Evolutionary conservation across 2,329 filamentous ascomycete genomes (phyloP).

Genomic region (Daldinia sp.): DNA sequence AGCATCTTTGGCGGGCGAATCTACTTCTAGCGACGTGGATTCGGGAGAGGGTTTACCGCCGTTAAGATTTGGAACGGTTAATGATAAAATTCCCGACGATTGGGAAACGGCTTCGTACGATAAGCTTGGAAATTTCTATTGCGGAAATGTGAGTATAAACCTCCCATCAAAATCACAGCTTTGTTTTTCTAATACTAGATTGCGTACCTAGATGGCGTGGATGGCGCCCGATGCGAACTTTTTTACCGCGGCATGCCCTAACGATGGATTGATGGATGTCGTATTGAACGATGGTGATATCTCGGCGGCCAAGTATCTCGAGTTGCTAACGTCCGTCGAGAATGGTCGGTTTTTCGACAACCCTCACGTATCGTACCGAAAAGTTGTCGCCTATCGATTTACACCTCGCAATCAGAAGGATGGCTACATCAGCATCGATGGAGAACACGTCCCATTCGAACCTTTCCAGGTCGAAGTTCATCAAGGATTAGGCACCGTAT

Average conservation of each 20-base stretch:
- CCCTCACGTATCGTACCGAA: constrained; percentile 81
- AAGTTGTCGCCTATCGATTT: constrained; percentile 88
- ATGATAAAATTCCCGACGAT: constrained; percentile 78
- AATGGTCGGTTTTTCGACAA: constrained; percentile 83
- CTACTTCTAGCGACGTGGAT: constrained; percentile 40
- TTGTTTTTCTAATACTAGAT: constrained; percentile 30
- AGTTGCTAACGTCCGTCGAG: constrained; percentile 78
- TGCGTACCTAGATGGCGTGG: constrained; percentile 76
- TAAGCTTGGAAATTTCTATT: constrained; percentile 91
- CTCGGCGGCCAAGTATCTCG: constrained; percentile 72
- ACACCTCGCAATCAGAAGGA: constrained; percentile 77
- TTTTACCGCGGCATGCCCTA: constrained; percentile 84
- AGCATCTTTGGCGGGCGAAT: constrained; percentile 40
- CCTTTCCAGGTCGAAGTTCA: constrained; percentile 94
- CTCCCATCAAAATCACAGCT: no score
- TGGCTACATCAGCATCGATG: constrained; percentile 94
- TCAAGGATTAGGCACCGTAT: constrained; percentile 81
- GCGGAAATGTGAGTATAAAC: constrained; percentile 76
- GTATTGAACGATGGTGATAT: constrained; percentile 84
- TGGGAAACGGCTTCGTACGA: constrained; percentile 82
- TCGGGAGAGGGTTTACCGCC: constrained; percentile 72
- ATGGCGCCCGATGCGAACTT: constrained; percentile 91
- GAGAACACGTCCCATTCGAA: constrained; percentile 86
- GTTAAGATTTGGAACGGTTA: constrained; percentile 82
- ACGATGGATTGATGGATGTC: constrained; percentile 88